These are phyloP conservation scores for Entomortierella lignicola DNA, from an alignment of 192 early-diverging fungal genomes.

Conservation along the genomic window DNA sequence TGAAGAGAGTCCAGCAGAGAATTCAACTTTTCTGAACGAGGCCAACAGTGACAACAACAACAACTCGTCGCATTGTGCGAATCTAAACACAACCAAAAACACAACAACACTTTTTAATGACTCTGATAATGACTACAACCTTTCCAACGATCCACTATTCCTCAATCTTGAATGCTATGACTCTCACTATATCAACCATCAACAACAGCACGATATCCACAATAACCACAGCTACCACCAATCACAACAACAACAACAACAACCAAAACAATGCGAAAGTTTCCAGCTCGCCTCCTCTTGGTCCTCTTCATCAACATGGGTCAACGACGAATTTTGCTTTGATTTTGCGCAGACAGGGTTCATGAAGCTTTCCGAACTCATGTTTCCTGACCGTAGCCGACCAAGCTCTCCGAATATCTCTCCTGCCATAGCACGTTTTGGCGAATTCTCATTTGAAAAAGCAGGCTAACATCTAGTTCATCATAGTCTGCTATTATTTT, in stretches of 20 bases:
- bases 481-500: neutral
- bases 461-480: slow-evolving; percentile 4
- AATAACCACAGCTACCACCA: slow-evolving; percentile 4
- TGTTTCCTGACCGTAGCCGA: slow-evolving; percentile 7
- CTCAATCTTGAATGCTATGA: slow-evolving; percentile 22
- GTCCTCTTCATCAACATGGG: slow-evolving; percentile 16
- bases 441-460: slow-evolving; percentile 23
- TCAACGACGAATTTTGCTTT: slow-evolving; percentile 12
- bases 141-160: slow-evolving; percentile 7
- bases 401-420: slow-evolving; percentile 9
- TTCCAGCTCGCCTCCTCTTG: neutral
- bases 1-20: slow-evolving; percentile 16
- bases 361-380: slow-evolving; percentile 23
- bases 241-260: slow-evolving; percentile 12
- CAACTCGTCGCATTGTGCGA: neutral
- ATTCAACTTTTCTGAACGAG: neutral
- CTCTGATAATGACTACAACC: slow-evolving; percentile 32
- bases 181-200: slow-evolving; percentile 2
- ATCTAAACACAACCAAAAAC: slow-evolving; percentile 5
- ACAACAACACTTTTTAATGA: slow-evolving; percentile 17
- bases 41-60: neutral
- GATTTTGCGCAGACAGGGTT: slow-evolving; percentile 14
- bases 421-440: slow-evolving; percentile 1
- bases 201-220: slow-evolving; percentile 4
- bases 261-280: slow-evolving; percentile 3